These are phyloP conservation scores for Dendrostoma leiphaemia DNA, from an alignment of 2,329 filamentous ascomycete genomes.

Conservation along the genomic window DNA sequence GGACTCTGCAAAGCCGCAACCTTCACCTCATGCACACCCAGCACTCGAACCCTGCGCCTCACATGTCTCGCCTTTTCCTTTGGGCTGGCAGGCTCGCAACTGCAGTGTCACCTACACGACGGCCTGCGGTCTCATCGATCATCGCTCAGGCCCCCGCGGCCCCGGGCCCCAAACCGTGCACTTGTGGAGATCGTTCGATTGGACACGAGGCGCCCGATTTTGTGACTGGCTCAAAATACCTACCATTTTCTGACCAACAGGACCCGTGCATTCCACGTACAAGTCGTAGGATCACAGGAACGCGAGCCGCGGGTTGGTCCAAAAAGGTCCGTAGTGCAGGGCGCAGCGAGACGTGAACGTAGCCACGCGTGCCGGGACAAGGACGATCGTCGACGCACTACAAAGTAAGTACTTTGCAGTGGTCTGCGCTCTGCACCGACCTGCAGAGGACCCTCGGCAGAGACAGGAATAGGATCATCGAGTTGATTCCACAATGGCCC, in stretches of 20 bases:
- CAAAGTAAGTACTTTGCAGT: too few relatives aligned
- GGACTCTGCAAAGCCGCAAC: neutral
- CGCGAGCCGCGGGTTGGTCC: slow-evolving; percentile 9
- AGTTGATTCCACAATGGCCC: neutral
- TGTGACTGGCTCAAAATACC: slow-evolving; percentile 12
- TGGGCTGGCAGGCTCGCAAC: too few relatives aligned
- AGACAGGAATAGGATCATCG: neutral
- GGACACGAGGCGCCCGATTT: slow-evolving; percentile 4
- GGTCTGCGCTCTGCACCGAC: neutral
- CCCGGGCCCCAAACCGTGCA: neutral
- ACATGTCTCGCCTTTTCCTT: neutral
- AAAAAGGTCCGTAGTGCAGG: slow-evolving; percentile 7
- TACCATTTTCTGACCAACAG: slow-evolving; percentile 18
- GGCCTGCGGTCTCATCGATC: neutral
- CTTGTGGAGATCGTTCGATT: slow-evolving; percentile 1
- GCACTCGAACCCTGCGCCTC: neutral
- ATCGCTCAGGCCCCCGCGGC: neutral
- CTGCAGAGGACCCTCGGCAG: neutral
- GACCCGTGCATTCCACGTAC: neutral
- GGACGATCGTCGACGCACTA: too few relatives aligned
- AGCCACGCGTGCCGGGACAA: too few relatives aligned
- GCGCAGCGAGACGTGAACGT: neutral
- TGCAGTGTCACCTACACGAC: neutral
- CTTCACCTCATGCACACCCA: neutral
- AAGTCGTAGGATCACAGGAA: neutral